Evolutionary conservation across 495 filamentous ascomycete genomes (phyloP), one percentile per base, ranked within the genome.

Genomic region (Massariosphaeria phaeospora): DNA sequence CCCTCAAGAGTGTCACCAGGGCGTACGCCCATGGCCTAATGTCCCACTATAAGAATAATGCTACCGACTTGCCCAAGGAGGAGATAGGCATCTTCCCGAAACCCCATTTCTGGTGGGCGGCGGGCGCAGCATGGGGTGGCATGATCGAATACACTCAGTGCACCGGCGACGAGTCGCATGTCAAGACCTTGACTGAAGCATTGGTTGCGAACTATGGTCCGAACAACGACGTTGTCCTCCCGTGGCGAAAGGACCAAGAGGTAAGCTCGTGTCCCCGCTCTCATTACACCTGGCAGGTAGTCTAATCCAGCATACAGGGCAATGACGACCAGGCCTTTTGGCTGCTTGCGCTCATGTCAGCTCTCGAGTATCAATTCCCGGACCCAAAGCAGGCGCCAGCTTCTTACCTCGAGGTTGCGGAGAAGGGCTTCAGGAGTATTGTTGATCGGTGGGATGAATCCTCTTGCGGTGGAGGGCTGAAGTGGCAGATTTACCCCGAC

Each of bases 241-340:
- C 65, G 9, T 55, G 47, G 36, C 50, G 53, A 26, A 57, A 48
- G 36, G 55, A 52, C 31, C 40, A 63, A 38, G 51, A 59, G 55
- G 59, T 59, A 41, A 7, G 52, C 40, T 12, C n/a, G n/a, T n/a
- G n/a, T n/a, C n/a, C n/a, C n/a, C n/a, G n/a, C n/a, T n/a, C n/a
- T n/a, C n/a, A n/a, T n/a, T n/a, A n/a, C n/a, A n/a, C n/a, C n/a
- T n/a, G n/a, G 18, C 7, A 43, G 36, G 43, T 57, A 51, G 61
- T 34, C 13, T 21, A 24, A 44, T 11, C 8, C 18, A 6, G 3
- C 4, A 1, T 23, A 15, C 47, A 63, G 55, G 84, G 84, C 1
- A 88, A 88, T 62, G 84, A 88, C 55, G 84, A 88, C 60, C 86
- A 90, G 67, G 83, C 84, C 13, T 91, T 91, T 65, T 95, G 89